These are phyloP conservation scores for Sindora glabra DNA, from an alignment of 306 rosid species.

Conservation along the genomic window DNA sequence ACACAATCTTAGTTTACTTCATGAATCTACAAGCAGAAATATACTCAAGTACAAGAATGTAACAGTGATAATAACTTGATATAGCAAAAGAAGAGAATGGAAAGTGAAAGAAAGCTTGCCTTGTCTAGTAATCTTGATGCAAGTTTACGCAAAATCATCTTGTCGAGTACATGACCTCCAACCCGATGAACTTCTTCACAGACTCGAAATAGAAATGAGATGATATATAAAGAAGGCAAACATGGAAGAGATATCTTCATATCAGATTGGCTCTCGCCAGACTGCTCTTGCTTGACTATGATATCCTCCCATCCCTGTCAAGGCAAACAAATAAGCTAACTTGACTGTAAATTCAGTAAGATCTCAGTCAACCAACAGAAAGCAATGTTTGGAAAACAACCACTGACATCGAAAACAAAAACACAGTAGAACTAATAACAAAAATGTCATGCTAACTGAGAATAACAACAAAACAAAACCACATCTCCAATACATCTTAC, in stretches of 20 bases:
- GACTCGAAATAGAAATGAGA: slow-evolving; percentile 74
- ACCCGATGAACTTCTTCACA: slow-evolving; percentile 91
- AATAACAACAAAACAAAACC: no score
- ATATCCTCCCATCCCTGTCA: slow-evolving; percentile 97
- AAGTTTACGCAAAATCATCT: slow-evolving; percentile 76
- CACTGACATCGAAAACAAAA: no score
- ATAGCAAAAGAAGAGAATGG: neutral
- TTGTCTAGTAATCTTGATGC: slow-evolving; percentile 64
- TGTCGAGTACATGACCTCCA: slow-evolving; percentile 97
- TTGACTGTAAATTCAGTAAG: slow-evolving; percentile 7
- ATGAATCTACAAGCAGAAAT: neutral
- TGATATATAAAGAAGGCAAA: slow-evolving; percentile 83
- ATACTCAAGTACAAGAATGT: neutral
- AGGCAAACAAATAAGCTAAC: slow-evolving; percentile 10
- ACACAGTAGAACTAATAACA: no score
- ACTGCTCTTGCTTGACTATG: slow-evolving; percentile 76
- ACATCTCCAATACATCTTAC: no score
- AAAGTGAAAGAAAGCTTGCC: slow-evolving; percentile 38
- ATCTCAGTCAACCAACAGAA: neutral
- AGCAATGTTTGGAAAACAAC: neutral
- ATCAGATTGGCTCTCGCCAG: slow-evolving; percentile 65
- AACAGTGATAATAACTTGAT: neutral
- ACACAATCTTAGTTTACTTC: neutral
- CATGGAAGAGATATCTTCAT: slow-evolving; percentile 93
- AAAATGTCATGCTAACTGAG: no score